A percentile compares a stretch with the other conserved stretches of the same genome.
phyloP scores from a whole-genome alignment of 2,329 filamentous ascomycete species.

The Fusarium transvaalense region DNA sequence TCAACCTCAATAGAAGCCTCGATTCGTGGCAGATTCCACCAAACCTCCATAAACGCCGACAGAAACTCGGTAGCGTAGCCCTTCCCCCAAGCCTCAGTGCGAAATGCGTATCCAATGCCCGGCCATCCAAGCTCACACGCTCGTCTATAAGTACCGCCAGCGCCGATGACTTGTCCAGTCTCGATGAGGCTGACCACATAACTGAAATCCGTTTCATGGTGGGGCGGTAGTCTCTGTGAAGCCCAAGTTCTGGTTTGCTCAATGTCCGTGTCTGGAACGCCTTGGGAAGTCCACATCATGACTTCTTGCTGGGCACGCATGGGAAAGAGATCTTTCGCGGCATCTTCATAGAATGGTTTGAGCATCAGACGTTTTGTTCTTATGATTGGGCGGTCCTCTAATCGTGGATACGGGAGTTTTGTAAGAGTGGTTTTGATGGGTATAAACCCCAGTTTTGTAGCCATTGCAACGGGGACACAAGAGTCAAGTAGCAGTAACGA shows the following conservation, averaged over 20 bases:
- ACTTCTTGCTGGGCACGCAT: conserved; percentile 17
- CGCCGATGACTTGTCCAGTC: conserved; percentile 7
- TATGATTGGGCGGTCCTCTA: neutral
- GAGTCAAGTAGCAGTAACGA: fast-evolving
- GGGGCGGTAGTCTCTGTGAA: neutral
- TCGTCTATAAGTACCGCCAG: conserved; percentile 6
- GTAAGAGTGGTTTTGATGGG: conserved; percentile 13
- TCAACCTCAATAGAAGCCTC: neutral
- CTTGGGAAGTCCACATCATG: conserved; percentile 22
- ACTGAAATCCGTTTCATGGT: neutral
- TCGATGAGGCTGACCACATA: conserved; percentile 14
- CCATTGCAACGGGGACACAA: neutral
- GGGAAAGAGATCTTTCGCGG: conserved; percentile 3
- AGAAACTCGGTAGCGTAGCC: conserved; percentile 16
- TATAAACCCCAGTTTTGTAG: neutral
- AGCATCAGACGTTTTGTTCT: neutral
- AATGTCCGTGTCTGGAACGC: conserved; percentile 2
- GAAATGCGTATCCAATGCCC: conserved; percentile 16
- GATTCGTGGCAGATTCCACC: neutral
- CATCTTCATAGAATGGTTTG: conserved; percentile 10
- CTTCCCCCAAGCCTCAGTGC: conserved; percentile 18
- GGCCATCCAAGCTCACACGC: conserved; percentile 22
- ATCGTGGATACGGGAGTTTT: conserved; percentile 1
- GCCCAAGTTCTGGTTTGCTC: neutral
- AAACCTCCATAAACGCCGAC: neutral